These are phyloP conservation scores for Aspergillus flavus DNA, from an alignment of 2,329 filamentous ascomycete genomes.

Conservation along the genomic window DNA sequence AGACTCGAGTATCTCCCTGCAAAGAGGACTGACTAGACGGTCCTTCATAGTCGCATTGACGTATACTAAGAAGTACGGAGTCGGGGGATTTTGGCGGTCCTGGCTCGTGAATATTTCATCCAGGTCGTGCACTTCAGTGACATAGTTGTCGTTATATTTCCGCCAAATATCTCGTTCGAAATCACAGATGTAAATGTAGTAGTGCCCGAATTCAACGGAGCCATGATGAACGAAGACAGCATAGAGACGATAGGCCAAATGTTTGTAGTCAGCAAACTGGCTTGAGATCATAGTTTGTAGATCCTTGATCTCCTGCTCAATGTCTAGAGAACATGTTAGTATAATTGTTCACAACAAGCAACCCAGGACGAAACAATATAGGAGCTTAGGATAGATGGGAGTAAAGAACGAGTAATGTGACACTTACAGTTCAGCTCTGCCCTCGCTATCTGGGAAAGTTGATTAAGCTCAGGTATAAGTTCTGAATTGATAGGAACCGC, in stretches of 20 bases:
- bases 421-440: slow-evolving; percentile 50
- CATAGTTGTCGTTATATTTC: slow-evolving; percentile 88
- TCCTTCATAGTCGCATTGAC: slow-evolving; percentile 69
- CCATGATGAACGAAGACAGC: slow-evolving; percentile 88
- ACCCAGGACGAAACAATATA: not conserved
- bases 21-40: slow-evolving; percentile 61
- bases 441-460: slow-evolving; percentile 48
- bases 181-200: slow-evolving; percentile 96
- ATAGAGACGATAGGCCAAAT: slow-evolving; percentile 78
- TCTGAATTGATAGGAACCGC: slow-evolving; percentile 46
- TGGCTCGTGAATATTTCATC: slow-evolving; percentile 70
- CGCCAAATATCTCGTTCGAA: slow-evolving; percentile 81
- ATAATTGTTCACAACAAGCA: not conserved
- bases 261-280: slow-evolving; percentile 65
- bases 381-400: not conserved
- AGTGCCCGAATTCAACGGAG: slow-evolving; percentile 74
- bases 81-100: slow-evolving; percentile 64
- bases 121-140: slow-evolving; percentile 67
- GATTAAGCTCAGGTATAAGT: slow-evolving; percentile 47
- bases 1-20: slow-evolving; percentile 43
- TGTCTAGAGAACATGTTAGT: slow-evolving; percentile 22
- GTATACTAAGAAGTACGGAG: slow-evolving; percentile 82
- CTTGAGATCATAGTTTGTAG: slow-evolving; percentile 54
- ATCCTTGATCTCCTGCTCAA: slow-evolving; percentile 52
- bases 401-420: not conserved